Evolutionary conservation across 2,329 filamentous ascomycete species (phyloP), one percentile per base, ranked within the genome.

Genomic region (Colletotrichum gigasporum): DNA sequence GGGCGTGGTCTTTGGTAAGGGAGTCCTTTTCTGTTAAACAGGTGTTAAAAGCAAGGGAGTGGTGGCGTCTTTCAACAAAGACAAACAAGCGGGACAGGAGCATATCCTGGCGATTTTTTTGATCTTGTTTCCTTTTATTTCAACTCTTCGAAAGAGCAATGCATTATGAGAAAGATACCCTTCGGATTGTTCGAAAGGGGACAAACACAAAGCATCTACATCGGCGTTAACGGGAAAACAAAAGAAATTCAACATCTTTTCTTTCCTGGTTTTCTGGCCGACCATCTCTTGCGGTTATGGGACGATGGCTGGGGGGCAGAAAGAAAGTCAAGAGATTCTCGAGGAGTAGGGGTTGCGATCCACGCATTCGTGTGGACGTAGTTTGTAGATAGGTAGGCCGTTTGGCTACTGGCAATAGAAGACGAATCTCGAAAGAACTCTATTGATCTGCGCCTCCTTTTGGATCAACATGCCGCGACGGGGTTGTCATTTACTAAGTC

Each of bases 231-330:
- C 74, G 75, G 76, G 77, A 74, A 79, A 78, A 75, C 72, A 76
- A 78, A 80, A 80, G 78, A 79, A 79, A 67, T 81, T 81, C 79
- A 81, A 81, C 79, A 80, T 80, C 77, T 80, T 81, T 80, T 74
- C 70, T 74, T 66, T 76, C 76, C 76, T 75, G 69, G 74, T 78
- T 78, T 74, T 77, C 76, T 76, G 76, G 77, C 77, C 75, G 71
- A 79, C 45, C 53, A 65, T 65, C 56, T 65, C 59, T 63, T 63
- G 47, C 51, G 37, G 58, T 55, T 47, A 57, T 48, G 58, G 24
- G 50, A 20, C 18, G 37, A 42, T 26, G 42, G 52, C 63, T 16
- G 44, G 48, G 39, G 35, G 42, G 20, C 53, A 57, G 52, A 55
- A 16, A 39, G 44, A 35, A 18, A 4, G 14, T 22, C 10, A 35